Base-by-base conservation (phyloP, 148 eudicot genomes). In the Tetragonia tetragonoides region DNA sequence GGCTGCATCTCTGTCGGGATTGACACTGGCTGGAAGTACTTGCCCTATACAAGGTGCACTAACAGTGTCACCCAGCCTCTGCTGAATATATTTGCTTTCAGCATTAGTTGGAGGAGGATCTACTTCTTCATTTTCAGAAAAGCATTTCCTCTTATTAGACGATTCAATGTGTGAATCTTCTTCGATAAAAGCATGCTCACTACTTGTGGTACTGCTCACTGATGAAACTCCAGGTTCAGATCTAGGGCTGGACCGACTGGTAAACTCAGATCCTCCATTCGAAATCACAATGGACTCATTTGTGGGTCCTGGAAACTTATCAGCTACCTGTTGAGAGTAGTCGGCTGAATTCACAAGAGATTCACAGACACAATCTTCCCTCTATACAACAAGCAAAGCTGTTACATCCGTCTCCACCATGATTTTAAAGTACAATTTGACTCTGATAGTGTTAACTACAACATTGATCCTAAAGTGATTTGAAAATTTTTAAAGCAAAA, bases 361-460 rank as follows among this genome's bases (percentile, higher is more conserved):
- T 69, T 86, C 91, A 74, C 83, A 78, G 51, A 88, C 85, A 82
- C 79, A 80, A 78, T 89, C 90, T 81, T 88, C 89, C 70, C 78
- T 79, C 96, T 91, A 81, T 76, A 75, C 40, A 59, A 70, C 38
- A 75, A 47, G 68, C 70, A 61, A 68, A 53, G 18, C 60, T 28
- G 39, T 63, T 40, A 34, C 51, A 61, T 77, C 40, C 67, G 79
- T 73, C 66, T 73, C 51, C 23, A 70, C 47, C 20, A 14, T 54
- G 62, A 76, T 61, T 28, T 10, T 46, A 60, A 67, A 77, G 20
- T 40, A 75, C 15, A 12, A 41, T 54, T n/a, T 18, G 41, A 41
- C 54, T 49, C 39, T 34, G 34, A 49, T 6, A 53, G 51, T 61
- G 49, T 51, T 6, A 46, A 49, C 7, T 47, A 34, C 34, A 66